Conservation (phyloP, 1,139 yeast genomes). For the Taphrina sp. region DNA sequence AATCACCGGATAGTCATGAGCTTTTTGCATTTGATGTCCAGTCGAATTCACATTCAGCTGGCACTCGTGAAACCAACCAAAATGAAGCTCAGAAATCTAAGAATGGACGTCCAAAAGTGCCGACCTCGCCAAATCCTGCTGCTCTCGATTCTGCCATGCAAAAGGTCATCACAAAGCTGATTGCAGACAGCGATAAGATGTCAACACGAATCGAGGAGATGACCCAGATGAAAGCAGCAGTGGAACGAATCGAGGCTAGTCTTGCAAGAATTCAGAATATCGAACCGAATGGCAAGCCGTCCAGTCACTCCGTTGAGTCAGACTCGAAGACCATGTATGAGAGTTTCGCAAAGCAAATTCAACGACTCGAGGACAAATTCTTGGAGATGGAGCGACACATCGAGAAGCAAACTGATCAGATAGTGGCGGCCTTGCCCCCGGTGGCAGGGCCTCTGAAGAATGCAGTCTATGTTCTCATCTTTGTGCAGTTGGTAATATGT, state of each 20-base stretch:
- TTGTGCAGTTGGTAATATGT: slow-evolving; percentile 18
- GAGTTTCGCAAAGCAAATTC: slow-evolving; percentile 6
- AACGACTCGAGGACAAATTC: slow-evolving; percentile 15
- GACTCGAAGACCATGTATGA: slow-evolving; percentile 13
- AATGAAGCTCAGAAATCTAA: not conserved
- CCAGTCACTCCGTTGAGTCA: too few species aligned
- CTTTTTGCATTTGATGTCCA: slow-evolving; percentile 13
- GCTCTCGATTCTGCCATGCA: slow-evolving; percentile 21
- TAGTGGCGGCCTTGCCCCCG: slow-evolving; percentile 12
- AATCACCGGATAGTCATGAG: slow-evolving; percentile 41
- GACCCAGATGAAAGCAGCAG: not conserved
- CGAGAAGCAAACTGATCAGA: slow-evolving; percentile 19
- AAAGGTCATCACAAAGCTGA: slow-evolving; percentile 4
- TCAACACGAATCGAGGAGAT: slow-evolving; percentile 5
- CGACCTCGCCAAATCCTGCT: not conserved
- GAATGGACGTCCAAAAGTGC: not conserved
- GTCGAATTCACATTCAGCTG: slow-evolving; percentile 4
- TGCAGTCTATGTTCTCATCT: slow-evolving; percentile 20
- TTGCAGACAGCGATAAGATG: slow-evolving; percentile 9
- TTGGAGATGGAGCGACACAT: slow-evolving; percentile 8
- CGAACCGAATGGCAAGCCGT: not conserved
- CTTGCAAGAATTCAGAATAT: not conserved
- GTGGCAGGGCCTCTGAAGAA: slow-evolving; percentile 7
- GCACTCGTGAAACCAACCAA: not conserved
- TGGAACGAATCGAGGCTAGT: slow-evolving; percentile 4